These are phyloP conservation scores for Aspergillus phoenicis DNA, from an alignment of 2,329 filamentous ascomycete genomes.

Conservation along the genomic window DNA sequence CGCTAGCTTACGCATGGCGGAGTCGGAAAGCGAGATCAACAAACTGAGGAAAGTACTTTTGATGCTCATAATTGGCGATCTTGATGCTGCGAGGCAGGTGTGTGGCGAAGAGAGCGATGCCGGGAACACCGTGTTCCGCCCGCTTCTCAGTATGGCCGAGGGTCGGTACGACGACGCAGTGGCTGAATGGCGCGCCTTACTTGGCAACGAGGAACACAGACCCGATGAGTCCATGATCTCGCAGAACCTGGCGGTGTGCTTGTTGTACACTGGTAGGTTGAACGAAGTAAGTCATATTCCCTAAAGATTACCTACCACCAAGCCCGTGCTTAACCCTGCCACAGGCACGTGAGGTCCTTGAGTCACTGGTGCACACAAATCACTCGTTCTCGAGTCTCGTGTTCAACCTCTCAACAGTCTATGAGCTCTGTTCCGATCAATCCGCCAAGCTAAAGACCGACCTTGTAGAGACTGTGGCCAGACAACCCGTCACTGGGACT, in stretches of 20 bases:
- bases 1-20: conserved; percentile 53
- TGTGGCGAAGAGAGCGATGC: conserved; percentile 50
- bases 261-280: conserved; percentile 79
- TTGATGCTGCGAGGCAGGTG: conserved; percentile 64
- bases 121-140: conserved; percentile 45
- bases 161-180: conserved; percentile 69
- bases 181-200: conserved; percentile 60
- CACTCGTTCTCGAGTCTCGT: conserved; percentile 75
- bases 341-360: conserved; percentile 67
- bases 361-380: conserved; percentile 64
- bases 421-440: conserved; percentile 84
- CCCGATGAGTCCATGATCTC: conserved; percentile 68
- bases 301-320: background rate
- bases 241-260: conserved; percentile 81
- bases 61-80: conserved; percentile 77
- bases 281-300: conserved; percentile 58
- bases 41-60: conserved; percentile 61
- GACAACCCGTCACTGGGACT: conserved; percentile 54
- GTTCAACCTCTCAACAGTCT: conserved; percentile 88
- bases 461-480: conserved; percentile 71
- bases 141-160: conserved; percentile 77
- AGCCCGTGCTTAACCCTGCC: conserved; percentile 10
- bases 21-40: conserved; percentile 32
- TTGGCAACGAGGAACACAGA: conserved; percentile 47
- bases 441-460: conserved; percentile 69